Base-by-base conservation (phyloP, 371 early-diverging fungal species). In the Circinella minor region DNA sequence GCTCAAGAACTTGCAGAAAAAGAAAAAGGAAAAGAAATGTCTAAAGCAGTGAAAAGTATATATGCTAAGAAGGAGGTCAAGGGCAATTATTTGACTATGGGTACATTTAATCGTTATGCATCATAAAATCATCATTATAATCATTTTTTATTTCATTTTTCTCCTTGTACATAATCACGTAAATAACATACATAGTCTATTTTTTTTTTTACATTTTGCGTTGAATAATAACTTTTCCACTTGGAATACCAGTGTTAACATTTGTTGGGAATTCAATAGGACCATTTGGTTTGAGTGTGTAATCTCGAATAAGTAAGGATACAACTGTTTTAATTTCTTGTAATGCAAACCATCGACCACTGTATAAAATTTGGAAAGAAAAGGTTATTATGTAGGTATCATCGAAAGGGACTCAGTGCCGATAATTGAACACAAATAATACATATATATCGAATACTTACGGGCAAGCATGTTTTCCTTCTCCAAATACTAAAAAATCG, bases 61-160 rank as follows among this genome's bases (percentile, higher is more conserved):
- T 90, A 88, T 74, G 75, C 74, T 36, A 88, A 86, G 49, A 77
- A 75, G 36, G 81, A 81, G 17, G 73, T 77, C 65, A 80, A 82
- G 49, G 82, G 80, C 15, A 92, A 88, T 55, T 92, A 81, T 61
- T 75, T 92, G 62, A 86, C 88, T 5, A 84, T 86, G 75, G 92
- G 91, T 1, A 92, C 92, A n/a, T 89, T 90, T 67, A 92, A 84
- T 69, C 86, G 92, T 5, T 92, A 90, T 69, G 66, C 67, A 57
- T 72, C 70, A 60, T 39, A 66, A 39, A 55, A 17, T 18, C 6
- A 39, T 38, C 74, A 15, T 51, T 13, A 15, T 51, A 68, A 27
- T 57, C 27, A 34, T 57, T 18, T 34, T 57, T 27, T 57, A 10
- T 57, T n/a, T 57, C 4, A 54, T 54, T 54, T 54, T 13, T n/a